Conservation (phyloP, 2,329 filamentous ascomycete genomes). For the Aotearoamyces nothofagi region DNA sequence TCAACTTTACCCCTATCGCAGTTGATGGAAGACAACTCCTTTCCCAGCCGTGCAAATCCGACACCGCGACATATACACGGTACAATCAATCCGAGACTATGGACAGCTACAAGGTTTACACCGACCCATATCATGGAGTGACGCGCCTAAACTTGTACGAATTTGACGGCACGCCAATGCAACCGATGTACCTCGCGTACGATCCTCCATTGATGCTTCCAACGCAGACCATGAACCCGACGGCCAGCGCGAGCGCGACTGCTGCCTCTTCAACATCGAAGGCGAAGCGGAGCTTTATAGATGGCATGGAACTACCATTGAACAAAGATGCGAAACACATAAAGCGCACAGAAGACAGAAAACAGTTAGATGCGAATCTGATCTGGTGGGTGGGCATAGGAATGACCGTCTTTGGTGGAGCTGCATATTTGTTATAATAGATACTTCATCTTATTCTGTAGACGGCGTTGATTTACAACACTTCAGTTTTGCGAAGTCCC, state of each 20-base stretch:
- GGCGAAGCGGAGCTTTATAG: slow-evolving; percentile 17
- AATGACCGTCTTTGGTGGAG: slow-evolving; percentile 19
- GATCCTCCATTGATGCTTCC: slow-evolving; percentile 54
- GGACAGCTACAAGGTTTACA: slow-evolving; percentile 27
- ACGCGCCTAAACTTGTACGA: slow-evolving; percentile 47
- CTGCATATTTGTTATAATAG: slow-evolving; percentile 19
- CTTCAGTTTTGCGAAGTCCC: no score
- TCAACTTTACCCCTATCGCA: slow-evolving; percentile 42
- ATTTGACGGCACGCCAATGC: slow-evolving; percentile 48
- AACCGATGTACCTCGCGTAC: slow-evolving; percentile 52
- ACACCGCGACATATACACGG: slow-evolving; percentile 40
- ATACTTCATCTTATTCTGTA: no score
- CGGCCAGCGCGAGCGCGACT: slow-evolving; percentile 21
- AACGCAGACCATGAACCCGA: slow-evolving; percentile 48
- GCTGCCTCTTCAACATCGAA: slow-evolving; percentile 22
- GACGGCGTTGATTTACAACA: no score
- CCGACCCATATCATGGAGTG: slow-evolving; percentile 45
- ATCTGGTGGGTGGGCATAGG: slow-evolving; percentile 20
- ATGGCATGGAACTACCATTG: slow-evolving; percentile 17
- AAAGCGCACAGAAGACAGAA: slow-evolving; percentile 8
- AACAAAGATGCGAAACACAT: slow-evolving; percentile 18
- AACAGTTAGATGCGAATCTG: slow-evolving; percentile 14
- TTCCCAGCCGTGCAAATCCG: slow-evolving; percentile 44
- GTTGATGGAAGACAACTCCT: slow-evolving; percentile 53
- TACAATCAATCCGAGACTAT: slow-evolving; percentile 52